Evolutionary conservation across 768 basidiomycete genomes (phyloP), one percentile per base, ranked within the genome.

Genomic region (Hygrocybe punicea): DNA sequence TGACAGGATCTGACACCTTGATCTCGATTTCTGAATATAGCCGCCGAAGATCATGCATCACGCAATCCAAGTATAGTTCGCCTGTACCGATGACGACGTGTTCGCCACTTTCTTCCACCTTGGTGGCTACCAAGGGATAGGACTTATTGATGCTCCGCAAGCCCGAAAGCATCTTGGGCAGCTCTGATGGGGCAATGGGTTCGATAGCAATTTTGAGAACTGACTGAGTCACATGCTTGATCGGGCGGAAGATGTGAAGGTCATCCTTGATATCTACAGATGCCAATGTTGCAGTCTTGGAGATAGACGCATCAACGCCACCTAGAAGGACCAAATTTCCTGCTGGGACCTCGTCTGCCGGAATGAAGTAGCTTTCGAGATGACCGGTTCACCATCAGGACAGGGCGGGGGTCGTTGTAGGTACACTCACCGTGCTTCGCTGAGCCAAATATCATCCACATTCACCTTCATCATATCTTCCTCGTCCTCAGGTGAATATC

Each of bases 1-100:
- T 96, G 37, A 98, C 94, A 1, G 97, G 97, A 76, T 99, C 97
- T 21, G 96, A 98, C 13, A 98, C 94, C 78, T 99, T 99, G 80
- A 99, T 98, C 79, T 99, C 97, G 63, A 98, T 97, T 77, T 99
- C 97, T 29, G 94, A 86, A 75, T 96, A 99, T 58, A 98, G 67
- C 59, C 81, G 84, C 59, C 97, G 81, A 51, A 99, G 74, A 72
- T 99, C 97, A 66, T 99, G 96, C 86, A 99, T 86, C 45, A 96
- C 90, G 61, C 89, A 96, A 69, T 99, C 97, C 65, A 99, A 78
- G 73, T 96, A 98, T 51, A 99, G 76, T 68, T 99, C 97, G 50
- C 97, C 97, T 1, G 97, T 98, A 52, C 97, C 97, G 60, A 98
- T 85, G 59, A 99, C 74, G 57, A 99, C 91, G 69, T 99, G 97